Percentiles rank a stretch among this genome's conserved stretches.
These are phyloP conservation scores for Talaromyces sp. DNA, from an alignment of 2,329 filamentous ascomycete species.

Conservation along the genomic window DNA sequence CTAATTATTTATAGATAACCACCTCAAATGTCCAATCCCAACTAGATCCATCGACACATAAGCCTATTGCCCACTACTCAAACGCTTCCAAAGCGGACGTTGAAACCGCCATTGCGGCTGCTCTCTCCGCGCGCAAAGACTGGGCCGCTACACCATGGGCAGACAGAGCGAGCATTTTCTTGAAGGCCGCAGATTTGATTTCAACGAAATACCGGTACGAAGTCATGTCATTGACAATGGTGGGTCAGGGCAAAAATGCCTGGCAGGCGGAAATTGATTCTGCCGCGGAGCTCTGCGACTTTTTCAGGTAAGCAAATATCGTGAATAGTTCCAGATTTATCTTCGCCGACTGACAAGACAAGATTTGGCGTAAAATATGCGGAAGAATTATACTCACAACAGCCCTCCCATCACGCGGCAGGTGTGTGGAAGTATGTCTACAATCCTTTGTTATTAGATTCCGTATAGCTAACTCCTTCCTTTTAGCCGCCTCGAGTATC, in stretches of 20 bases:
- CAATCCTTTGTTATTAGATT: neutral
- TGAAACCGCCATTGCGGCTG: slow-evolving; percentile 72
- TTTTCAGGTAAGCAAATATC: slow-evolving; percentile 56
- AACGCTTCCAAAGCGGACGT: slow-evolving; percentile 75
- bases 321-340: neutral
- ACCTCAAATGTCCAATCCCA: slow-evolving; percentile 51
- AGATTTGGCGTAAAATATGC: slow-evolving; percentile 89
- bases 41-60: slow-evolving; percentile 77
- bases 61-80: slow-evolving; percentile 76
- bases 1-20: slow-evolving; percentile 21
- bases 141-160: slow-evolving; percentile 88
- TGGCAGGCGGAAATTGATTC: slow-evolving; percentile 99
- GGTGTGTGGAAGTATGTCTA: slow-evolving; percentile 73
- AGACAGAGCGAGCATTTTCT: slow-evolving; percentile 86
- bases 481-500: slow-evolving; percentile 68
- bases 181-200: slow-evolving; percentile 92
- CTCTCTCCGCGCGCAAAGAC: slow-evolving; percentile 75
- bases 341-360: neutral
- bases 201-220: slow-evolving; percentile 92
- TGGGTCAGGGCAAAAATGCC: slow-evolving; percentile 95
- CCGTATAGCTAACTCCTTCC: neutral
- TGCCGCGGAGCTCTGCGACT: slow-evolving; percentile 87
- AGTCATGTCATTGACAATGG: slow-evolving; percentile 91
- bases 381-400: slow-evolving; percentile 81
- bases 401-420: slow-evolving; percentile 76